Conservation (phyloP, 2,329 filamentous ascomycete species). For the Aspergillus sp. region DNA sequence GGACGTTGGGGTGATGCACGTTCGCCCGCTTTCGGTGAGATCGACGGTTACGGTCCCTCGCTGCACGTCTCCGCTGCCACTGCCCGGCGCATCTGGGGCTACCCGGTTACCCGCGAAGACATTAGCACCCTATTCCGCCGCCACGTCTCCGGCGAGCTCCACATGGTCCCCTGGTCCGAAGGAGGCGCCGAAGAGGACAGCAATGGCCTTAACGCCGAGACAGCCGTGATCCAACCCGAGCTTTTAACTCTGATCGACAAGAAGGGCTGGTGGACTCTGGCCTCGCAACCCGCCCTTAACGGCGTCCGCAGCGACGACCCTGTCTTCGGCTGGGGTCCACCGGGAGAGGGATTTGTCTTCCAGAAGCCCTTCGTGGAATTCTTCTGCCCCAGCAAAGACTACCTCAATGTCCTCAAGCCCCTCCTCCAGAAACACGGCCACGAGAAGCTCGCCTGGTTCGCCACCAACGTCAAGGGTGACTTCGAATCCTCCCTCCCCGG, state of each 20-base stretch:
- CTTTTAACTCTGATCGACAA: conserved; percentile 74
- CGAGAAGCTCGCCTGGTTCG: conserved; percentile 81
- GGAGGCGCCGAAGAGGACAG: conserved; percentile 60
- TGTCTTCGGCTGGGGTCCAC: conserved; percentile 91
- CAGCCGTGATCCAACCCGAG: conserved; percentile 73
- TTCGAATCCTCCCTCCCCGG: conserved; percentile 63
- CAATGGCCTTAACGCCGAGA: conserved; percentile 66
- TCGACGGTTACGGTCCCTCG: conserved; percentile 97
- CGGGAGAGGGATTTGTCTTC: conserved; percentile 84
- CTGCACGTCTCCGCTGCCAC: conserved; percentile 85
- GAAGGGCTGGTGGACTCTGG: conserved; percentile 92
- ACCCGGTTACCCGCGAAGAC: conserved; percentile 68
- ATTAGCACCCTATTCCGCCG: conserved; percentile 78
- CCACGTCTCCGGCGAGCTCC: conserved; percentile 76
- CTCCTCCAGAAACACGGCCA: conserved; percentile 62
- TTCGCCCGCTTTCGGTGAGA: conserved; percentile 92
- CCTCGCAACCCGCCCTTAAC: conserved; percentile 92
- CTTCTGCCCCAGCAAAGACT: conserved; percentile 77
- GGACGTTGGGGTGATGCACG: conserved; percentile 92
- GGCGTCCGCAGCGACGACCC: conserved; percentile 73
- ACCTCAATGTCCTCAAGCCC: conserved; percentile 61
- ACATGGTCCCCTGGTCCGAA: conserved; percentile 91
- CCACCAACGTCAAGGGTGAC: conserved; percentile 74
- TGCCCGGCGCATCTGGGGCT: conserved; percentile 82
- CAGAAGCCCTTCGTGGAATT: conserved; percentile 98